A percentile compares a stretch with the other conserved stretches of the same genome.
Evolutionary conservation across 2,329 filamentous ascomycete genomes (phyloP).

Genomic region (Paramyrothecium roridum): DNA sequence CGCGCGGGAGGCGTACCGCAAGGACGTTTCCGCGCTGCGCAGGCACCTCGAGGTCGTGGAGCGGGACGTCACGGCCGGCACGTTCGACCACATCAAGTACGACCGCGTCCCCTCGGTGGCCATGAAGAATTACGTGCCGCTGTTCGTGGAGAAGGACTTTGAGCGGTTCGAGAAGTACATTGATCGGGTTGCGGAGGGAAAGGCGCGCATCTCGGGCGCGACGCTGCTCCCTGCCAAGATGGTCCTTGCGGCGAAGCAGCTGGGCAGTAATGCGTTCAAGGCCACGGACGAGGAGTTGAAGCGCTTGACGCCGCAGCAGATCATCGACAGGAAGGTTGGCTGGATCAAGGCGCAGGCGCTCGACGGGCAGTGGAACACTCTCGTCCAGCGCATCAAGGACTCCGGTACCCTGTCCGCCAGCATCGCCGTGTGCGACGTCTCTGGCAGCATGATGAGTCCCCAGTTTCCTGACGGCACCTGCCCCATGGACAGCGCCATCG

Average conservation of each 20-base stretch:
- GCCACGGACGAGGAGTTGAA: constrained; percentile 2
- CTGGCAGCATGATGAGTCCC: constrained; percentile 45
- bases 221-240: constrained; percentile 50
- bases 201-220: constrained; percentile 51
- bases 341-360: constrained; percentile 32
- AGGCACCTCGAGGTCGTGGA: constrained; percentile 52
- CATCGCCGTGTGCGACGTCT: constrained; percentile 58
- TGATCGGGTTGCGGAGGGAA: constrained; percentile 42
- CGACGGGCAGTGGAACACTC: constrained; percentile 52
- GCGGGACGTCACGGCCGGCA: constrained; percentile 42
- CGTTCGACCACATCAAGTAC: constrained; percentile 50
- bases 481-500: constrained; percentile 52
- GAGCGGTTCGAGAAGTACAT: constrained; percentile 49
- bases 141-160: constrained; percentile 49
- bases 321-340: constrained; percentile 23
- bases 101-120: constrained; percentile 53
- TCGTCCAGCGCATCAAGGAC: constrained; percentile 56
- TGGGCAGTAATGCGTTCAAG: neutral
- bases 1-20: constrained; percentile 51
- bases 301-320: constrained; percentile 3
- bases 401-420: constrained; percentile 48
- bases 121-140: constrained; percentile 47
- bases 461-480: constrained; percentile 39
- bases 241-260: constrained; percentile 21
- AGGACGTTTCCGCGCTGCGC: constrained; percentile 48